Conservation (phyloP, 176 grass and related monocot genomes). For the Leersia perrieri region DNA sequence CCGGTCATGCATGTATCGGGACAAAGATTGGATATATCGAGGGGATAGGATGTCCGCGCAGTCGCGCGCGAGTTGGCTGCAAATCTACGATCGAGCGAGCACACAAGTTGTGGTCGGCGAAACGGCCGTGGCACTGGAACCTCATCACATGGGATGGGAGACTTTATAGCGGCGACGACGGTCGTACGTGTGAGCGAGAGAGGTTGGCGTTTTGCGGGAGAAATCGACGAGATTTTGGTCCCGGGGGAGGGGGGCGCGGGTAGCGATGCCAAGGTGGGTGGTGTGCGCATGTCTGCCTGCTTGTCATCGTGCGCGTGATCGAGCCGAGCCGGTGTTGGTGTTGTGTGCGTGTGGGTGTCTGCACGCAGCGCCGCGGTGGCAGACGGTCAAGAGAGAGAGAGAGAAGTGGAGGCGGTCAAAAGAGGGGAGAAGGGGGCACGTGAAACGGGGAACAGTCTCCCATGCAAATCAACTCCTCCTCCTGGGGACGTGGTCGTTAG, state of each 20-base stretch:
- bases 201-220: neutral
- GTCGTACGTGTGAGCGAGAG: too few species aligned
- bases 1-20: too few species aligned
- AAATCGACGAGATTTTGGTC: neutral
- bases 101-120: neutral
- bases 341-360: neutral
- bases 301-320: too few species aligned
- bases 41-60: slow-evolving; percentile 47
- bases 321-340: too few species aligned
- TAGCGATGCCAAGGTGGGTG: neutral
- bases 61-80: neutral
- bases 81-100: neutral
- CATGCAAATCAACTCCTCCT: too few species aligned
- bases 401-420: slow-evolving; percentile 37
- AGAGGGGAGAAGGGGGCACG: slow-evolving; percentile 33
- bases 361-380: neutral
- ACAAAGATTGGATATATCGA: slow-evolving; percentile 7
- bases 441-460: slow-evolving; percentile 83
- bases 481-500: neutral
- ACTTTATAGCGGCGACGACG: too few species aligned
- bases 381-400: too few species aligned
- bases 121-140: too few species aligned
- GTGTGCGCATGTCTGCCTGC: neutral
- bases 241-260: neutral
- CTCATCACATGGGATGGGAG: too few species aligned